Base-by-base conservation (phyloP, 495 filamentous ascomycete genomes). In the Staphylotrichum tortipilum region DNA sequence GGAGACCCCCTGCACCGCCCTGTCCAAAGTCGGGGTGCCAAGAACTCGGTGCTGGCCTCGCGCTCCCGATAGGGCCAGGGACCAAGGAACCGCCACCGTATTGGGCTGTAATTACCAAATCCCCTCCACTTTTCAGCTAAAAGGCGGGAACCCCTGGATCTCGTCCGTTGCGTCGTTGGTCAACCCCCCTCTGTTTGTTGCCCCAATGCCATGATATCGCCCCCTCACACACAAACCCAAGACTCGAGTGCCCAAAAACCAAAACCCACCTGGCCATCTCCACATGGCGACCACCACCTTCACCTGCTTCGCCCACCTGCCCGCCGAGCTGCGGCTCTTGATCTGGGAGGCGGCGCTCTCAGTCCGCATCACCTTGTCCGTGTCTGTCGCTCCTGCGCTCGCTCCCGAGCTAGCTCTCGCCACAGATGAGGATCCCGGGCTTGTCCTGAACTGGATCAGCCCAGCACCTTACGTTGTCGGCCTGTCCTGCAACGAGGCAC, bases 41-140 rank as follows among this genome's bases (percentile, higher is more conserved):
- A 31, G 11, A 22, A n/a, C 12, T 1, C 15, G 35, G 12, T 24
- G 23, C 18, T 26, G 10, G 21, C 7, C 21, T 41, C 28, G 22
- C 12, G 29, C 34, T 41, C 23, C 33, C 33, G 42, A 53, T 47
- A 53, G 50, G 50, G 50, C 36, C 30, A 24, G 11, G 3, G 1
- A 24, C 21, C 26, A 1, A 5, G 10, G 26, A 9, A 4, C 26
- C 26, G 26, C 9, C 21, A 24, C 26, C n/a, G n/a, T n/a, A n/a
- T n/a, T n/a, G n/a, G n/a, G n/a, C n/a, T n/a, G 29, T 2, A 3
- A 22, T 45, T 30, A 34, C 30, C 30, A 45, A 45, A 24, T 35
- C 43, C 3, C 15, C 11, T 7, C 43, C 43, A 33, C 43, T 45
- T 45, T 45, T 45, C 43, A 7, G 17, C 1, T 11, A 15, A 44